These are phyloP conservation scores for Psophocarpus tetragonolobus DNA, from an alignment of 306 rosid species.

Conservation along the genomic window DNA sequence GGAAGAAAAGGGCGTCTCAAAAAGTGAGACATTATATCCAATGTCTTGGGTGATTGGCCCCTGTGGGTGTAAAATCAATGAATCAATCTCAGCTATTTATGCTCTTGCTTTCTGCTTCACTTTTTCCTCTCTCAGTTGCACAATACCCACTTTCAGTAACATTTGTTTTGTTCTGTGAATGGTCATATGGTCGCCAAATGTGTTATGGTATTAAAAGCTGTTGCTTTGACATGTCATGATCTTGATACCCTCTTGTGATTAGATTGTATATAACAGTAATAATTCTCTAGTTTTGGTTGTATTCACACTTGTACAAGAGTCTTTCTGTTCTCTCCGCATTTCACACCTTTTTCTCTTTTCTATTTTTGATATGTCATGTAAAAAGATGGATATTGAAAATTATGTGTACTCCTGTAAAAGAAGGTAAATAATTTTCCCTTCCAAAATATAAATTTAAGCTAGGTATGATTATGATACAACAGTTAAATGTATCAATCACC, in stretches of 20 bases:
- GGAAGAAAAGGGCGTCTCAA: neutral
- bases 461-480: slow-evolving; percentile 41
- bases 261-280: slow-evolving; percentile 38
- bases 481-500: slow-evolving; percentile 53
- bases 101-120: slow-evolving; percentile 35
- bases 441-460: slow-evolving; percentile 2
- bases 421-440: neutral
- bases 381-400: slow-evolving; percentile 30
- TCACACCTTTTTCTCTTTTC: slow-evolving; percentile 3
- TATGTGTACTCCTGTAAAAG: neutral
- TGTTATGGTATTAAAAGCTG: slow-evolving; percentile 37
- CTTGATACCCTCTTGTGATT: slow-evolving; percentile 32
- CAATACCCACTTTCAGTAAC: slow-evolving; percentile 48
- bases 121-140: slow-evolving; percentile 23
- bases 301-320: slow-evolving; percentile 28
- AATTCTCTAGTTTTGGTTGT: slow-evolving; percentile 46
- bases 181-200: slow-evolving; percentile 33
- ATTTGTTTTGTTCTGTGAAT: slow-evolving; percentile 47
- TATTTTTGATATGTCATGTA: slow-evolving; percentile 34
- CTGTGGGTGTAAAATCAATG: slow-evolving; percentile 42
- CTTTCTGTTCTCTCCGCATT: neutral
- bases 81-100: slow-evolving; percentile 42
- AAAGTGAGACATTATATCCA: slow-evolving; percentile 41
- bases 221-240: slow-evolving; percentile 32
- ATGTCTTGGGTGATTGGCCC: slow-evolving; percentile 37